phyloP scores from a whole-genome alignment of 768 basidiomycete genomes.

The Boletus rubroflammeus region DNA sequence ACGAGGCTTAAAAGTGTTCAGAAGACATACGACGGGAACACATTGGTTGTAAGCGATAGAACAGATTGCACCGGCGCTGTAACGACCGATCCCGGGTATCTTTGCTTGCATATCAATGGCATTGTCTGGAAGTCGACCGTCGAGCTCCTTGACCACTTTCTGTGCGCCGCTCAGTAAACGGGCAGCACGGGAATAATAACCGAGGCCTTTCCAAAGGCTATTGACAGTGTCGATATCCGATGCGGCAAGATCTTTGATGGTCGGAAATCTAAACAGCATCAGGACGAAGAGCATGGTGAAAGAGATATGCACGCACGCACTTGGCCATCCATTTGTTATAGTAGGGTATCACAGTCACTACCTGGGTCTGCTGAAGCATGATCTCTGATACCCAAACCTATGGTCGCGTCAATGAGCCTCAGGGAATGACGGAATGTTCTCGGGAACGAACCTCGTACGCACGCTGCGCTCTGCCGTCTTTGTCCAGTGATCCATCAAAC shows the following conservation, averaged over 20 bases:
- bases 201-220: constrained; percentile 85
- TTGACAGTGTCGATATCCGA: constrained; percentile 85
- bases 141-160: constrained; percentile 62
- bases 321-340: constrained; percentile 84
- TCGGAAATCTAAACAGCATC: constrained; percentile 62
- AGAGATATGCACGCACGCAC: constrained; percentile 38
- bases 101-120: constrained; percentile 76
- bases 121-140: constrained; percentile 74
- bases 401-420: not conserved
- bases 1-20: not conserved
- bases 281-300: not conserved
- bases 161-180: constrained; percentile 82
- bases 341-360: constrained; percentile 90
- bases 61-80: constrained; percentile 80
- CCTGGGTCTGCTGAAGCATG: constrained; percentile 97
- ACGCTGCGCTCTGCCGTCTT: constrained; percentile 69
- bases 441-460: constrained; percentile 76
- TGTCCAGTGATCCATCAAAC: constrained; percentile 49
- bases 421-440: not conserved
- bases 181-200: constrained; percentile 85
- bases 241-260: constrained; percentile 66
- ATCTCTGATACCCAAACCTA: constrained; percentile 91
- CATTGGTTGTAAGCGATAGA: constrained; percentile 87
- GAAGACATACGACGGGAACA: constrained; percentile 71
- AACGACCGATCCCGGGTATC: constrained; percentile 86